Evolutionary conservation across 2,329 filamentous ascomycete genomes (phyloP), one percentile per base, ranked within the genome.

Genomic region (Epichloe scottii): DNA sequence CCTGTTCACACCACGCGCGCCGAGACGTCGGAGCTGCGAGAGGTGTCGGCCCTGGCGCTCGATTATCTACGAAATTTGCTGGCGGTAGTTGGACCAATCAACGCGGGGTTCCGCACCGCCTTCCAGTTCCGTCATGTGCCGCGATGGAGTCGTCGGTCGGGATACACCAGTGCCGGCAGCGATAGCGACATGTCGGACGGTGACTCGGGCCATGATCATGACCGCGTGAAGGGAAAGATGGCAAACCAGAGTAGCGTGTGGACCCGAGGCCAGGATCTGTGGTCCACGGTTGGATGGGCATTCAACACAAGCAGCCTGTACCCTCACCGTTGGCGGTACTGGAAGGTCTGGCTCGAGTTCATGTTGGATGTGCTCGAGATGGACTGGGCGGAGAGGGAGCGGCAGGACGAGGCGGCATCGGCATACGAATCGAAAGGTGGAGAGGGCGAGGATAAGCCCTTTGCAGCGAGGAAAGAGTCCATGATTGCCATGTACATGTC

Each of bases 241-340:
- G 82, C 84, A 1, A 77, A 79, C 48, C 71, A 76, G 14, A 75
- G 81, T 42, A 84, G 85, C 33, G 56, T 96, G 2, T 95, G 87
- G 80, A 71, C 70, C 15, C 77, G 79, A n/a, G 87, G 85, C 1
- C 82, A 87, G 54, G 88, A 95, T 62, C 94, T 97, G 60, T 98
- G 93, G 89, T 78, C 82, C 41, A 79, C 87, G 0, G 77, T 93
- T 0, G 93, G 91, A 3, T 97, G 93, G 93, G 85, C 87, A 0
- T 89, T 97, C 65, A 93, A 91, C 63, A 97, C 91, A 69, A 90
- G 88, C 48, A 76, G 85, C 2, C 66, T 77, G 34, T 75, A 91
- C 58, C 81, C 81, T 1, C 75, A 78, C 40, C 77, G 91, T 19
- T 97, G 93, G 91, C 76, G 74, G 47, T 77, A 82, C 61, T 97